Base-by-base conservation (phyloP, 1,139 yeast genomes). In the Lodderomyces beijingensis region DNA sequence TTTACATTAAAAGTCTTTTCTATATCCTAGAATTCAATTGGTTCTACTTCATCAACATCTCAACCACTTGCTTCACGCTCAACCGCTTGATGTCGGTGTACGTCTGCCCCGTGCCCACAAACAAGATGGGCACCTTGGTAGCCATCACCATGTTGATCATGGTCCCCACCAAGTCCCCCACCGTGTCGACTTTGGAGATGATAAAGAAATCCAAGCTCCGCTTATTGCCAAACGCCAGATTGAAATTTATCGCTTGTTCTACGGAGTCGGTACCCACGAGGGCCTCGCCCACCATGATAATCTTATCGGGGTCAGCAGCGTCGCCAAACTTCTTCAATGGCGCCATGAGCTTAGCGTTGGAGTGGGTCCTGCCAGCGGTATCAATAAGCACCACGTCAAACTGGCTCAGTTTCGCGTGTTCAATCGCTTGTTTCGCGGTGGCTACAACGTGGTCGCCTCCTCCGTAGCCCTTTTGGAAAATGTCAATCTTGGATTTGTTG, bases 201-300 rank as follows among this genome's bases (percentile, higher is more conserved):
- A 91, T 81, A 62, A 93, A 91, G 52, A 91, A 93, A 55, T 91
- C 97, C 35, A 91, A 65, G 32, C 75, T 73, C 37, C 97, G 68
- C 30, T 73, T 75, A 39, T 81, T 79, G 10, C 98, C 98, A 61
- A 93, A 91, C 0, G 97, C 96, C 45, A 77, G 77, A 54, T 91
- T 89, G 61, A 91, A 91, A 53, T 91, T 89, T 36, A 76, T 76
- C 0, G 98, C 98, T 55, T 91, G 98, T 53, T 85, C 87, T 4
- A 91, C 96, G 1, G 96, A 87, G 53, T 91, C 98, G 0, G 97
- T 89, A 14, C 98, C 98, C 2, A 89, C 98, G 30, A 91, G 68
- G 0, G 98, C 98, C 57, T 91, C 98, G 28, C 97, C 98, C 13
- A 91, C 98, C 97, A 91, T 91, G 50, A 91, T 88, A 50, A 91